Conservation (phyloP, 495 filamentous ascomycete genomes). For the Massariosphaeria phaeospora region DNA sequence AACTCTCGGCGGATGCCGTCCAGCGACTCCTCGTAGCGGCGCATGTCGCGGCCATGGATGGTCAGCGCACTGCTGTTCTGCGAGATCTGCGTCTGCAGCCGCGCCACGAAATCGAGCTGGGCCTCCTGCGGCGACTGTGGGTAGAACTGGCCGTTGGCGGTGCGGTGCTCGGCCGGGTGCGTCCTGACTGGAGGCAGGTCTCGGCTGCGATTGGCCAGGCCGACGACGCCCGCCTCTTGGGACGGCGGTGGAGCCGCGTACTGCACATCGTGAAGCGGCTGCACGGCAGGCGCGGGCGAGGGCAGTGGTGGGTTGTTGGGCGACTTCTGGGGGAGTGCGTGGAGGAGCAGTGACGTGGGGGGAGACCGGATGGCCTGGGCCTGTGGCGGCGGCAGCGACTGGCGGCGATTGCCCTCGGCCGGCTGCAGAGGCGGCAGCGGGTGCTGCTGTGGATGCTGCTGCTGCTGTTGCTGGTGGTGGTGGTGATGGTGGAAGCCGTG, state of each 20-base stretch:
- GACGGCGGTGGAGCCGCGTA: constrained; percentile 3
- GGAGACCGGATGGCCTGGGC: constrained; percentile 10
- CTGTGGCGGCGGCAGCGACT: constrained; percentile 11
- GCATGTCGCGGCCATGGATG: constrained; percentile 20
- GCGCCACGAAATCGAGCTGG: constrained; percentile 34
- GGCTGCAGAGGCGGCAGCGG: constrained; percentile 21
- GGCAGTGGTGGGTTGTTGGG: constrained; percentile 23
- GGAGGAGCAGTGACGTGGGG: background rate
- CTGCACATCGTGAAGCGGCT: constrained; percentile 12
- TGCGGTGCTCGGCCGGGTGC: constrained; percentile 16
- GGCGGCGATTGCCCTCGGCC: constrained; percentile 17
- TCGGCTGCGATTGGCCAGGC: constrained; percentile 20
- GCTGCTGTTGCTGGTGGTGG: constrained; percentile 13
- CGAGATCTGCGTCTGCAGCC: constrained; percentile 38
- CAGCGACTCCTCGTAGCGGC: background rate
- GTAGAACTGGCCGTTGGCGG: constrained; percentile 25
- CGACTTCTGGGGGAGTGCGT: constrained; percentile 15
- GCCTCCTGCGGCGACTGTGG: constrained; percentile 25
- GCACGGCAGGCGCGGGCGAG: constrained; percentile 9
- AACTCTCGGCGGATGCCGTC: constrained; percentile 18
- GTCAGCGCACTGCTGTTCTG: constrained; percentile 35
- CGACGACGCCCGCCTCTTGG: constrained; percentile 4
- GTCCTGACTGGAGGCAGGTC: constrained; percentile 25
- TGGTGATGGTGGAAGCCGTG: constrained; percentile 3
- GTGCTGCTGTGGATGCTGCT: constrained; percentile 8